Conservation (phyloP, 2,329 filamentous ascomycete species). For the Cladosporium sp. region DNA sequence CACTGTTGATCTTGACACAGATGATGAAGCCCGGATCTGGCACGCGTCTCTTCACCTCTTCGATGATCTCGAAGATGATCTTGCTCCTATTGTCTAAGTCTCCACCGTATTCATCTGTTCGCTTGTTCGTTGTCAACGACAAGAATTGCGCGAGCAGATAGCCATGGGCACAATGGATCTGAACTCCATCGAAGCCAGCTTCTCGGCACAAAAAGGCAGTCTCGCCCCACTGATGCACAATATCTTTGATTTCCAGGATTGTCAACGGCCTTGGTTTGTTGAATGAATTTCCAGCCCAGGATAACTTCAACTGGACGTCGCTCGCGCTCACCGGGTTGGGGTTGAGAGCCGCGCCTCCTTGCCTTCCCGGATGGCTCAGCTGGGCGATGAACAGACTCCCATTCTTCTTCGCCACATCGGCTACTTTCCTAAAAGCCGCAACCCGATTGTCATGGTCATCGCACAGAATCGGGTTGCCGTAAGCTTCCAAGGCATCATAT, state of each 20-base stretch:
- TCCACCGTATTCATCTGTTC: conserved; percentile 46
- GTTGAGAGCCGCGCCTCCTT: conserved; percentile 31
- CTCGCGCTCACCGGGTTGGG: conserved; percentile 34
- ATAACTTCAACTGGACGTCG: conserved; percentile 34
- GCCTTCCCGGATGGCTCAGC: conserved; percentile 34
- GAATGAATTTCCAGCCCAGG: conserved; percentile 33
- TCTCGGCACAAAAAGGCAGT: conserved; percentile 29
- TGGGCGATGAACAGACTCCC: conserved; percentile 34
- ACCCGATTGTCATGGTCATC: conserved; percentile 31
- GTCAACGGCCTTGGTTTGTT: conserved; percentile 31
- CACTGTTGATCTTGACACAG: conserved; percentile 34
- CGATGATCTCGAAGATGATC: conserved; percentile 44
- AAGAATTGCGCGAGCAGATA: conserved; percentile 47
- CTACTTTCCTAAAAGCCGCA: conserved; percentile 27
- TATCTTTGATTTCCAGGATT: conserved; percentile 32
- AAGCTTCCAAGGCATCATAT: conserved; percentile 35
- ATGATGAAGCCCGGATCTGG: conserved; percentile 31
- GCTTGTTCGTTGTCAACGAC: conserved; percentile 41
- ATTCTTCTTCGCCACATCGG: conserved; percentile 27
- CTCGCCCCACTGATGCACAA: conserved; percentile 31
- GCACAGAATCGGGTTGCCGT: conserved; percentile 33
- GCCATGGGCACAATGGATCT: conserved; percentile 41
- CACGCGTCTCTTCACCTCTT: conserved; percentile 31
- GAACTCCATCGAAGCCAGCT: conserved; percentile 35
- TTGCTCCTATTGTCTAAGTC: conserved; percentile 42